Evolutionary conservation across 2,329 filamentous ascomycete genomes (phyloP), one percentile per base, ranked within the genome.

Genomic region (Domatiomyces catenatus): DNA sequence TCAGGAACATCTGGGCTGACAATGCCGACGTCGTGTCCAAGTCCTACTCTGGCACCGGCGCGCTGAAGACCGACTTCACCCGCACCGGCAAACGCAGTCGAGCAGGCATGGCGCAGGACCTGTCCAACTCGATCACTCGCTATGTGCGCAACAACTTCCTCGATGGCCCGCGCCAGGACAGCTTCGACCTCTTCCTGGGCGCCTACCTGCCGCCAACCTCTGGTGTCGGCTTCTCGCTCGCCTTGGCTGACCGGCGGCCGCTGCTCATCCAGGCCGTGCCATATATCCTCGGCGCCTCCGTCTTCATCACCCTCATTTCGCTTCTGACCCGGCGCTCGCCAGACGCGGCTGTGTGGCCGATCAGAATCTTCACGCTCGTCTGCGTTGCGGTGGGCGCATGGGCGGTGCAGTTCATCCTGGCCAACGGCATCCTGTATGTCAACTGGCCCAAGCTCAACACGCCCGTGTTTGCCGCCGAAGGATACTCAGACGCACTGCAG

Each of bases 381-480:
- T 95, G 84, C 76, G 67, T 84, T 2, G 67, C 74, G 1, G 75
- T 92, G 24, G 81, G 80, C 4, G 77, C 68, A 12, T 93, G 85
- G 76, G 80, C 77, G 55, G 71, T 80, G 46, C 77, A 78, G 56
- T 98, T 98, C 64, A 81, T 98, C 59, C 75, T 80, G 61, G 76
- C 69, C 46, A 85, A 95, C 63, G 92, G 92, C 52, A 89, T 93
- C 75, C 80, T 98, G 60, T 98, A 92, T 63, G 92, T 96, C 59
- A 96, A 95, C 69, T 98, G 93, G 92, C 92, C 92, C 8, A 95
- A 94, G 64, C 78, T 98, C 46, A 94, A 93, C 66, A 89, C 88
- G 8, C 82, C 87, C 15, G 80, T 86, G 2, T 93, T 84, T 68
- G 89, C 87, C 2, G 77, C 80, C 5, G 92, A 98, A 62, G 87